These are phyloP conservation scores for Leptographium radiaticola DNA, from an alignment of 2,329 filamentous ascomycete species.

Conservation along the genomic window DNA sequence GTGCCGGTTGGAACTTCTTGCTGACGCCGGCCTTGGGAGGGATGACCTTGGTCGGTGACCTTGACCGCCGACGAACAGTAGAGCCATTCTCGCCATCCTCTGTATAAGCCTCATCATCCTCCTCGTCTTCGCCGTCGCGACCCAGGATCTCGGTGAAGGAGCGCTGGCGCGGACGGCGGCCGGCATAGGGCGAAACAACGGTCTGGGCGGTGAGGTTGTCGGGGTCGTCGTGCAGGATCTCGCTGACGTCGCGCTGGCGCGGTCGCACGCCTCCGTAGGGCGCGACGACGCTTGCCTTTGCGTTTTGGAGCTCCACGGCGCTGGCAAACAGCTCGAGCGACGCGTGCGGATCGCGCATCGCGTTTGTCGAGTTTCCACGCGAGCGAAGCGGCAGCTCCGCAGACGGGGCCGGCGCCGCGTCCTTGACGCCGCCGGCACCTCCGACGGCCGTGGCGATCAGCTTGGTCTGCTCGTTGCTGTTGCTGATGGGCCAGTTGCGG, in stretches of 20 bases:
- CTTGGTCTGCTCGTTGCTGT: constrained; percentile 70
- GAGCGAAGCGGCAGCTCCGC: constrained; percentile 29
- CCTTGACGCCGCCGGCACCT: constrained; percentile 44
- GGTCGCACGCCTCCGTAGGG: constrained; percentile 48
- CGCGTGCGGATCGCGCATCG: constrained; percentile 51
- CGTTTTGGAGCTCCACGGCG: constrained; percentile 39
- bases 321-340: constrained; percentile 64
- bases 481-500: constrained; percentile 89
- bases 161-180: constrained; percentile 48
- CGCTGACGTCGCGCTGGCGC: constrained; percentile 54
- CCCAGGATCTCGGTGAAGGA: constrained; percentile 57
- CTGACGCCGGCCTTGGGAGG: constrained; percentile 40
- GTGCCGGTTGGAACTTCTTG: constrained; percentile 50
- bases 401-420: constrained; percentile 12
- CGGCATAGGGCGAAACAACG: constrained; percentile 33
- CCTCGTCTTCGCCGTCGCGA: constrained; percentile 27
- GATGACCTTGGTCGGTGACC: constrained; percentile 23
- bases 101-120: background rate
- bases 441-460: constrained; percentile 54
- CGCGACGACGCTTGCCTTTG: constrained; percentile 34
- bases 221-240: constrained; percentile 52
- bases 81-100: constrained; percentile 5
- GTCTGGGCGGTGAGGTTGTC: constrained; percentile 21
- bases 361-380: constrained; percentile 39
- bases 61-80: constrained; percentile 32